phyloP scores from a whole-genome alignment of 768 basidiomycete species.

The Pisolithus sp. region DNA sequence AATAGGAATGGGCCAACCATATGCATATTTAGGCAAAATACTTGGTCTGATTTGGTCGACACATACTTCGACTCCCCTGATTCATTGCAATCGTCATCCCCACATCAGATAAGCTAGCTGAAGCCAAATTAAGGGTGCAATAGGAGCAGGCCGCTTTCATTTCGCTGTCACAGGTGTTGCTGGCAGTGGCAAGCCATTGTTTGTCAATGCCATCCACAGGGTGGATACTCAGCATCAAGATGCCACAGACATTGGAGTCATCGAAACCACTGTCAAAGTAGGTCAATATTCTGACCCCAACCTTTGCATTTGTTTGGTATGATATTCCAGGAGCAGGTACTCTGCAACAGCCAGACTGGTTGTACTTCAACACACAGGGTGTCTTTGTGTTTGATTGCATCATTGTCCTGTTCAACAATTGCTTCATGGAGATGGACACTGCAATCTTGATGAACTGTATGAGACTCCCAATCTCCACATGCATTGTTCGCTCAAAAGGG shows the following conservation, averaged over 20 bases:
- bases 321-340: constrained; percentile 27
- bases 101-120: constrained; percentile 6
- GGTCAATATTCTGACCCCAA: constrained; percentile 18
- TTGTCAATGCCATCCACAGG: constrained; percentile 25
- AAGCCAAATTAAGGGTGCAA: constrained; percentile 2
- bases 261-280: constrained; percentile 17
- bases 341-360: constrained; percentile 16
- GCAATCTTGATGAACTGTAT: constrained; percentile 10
- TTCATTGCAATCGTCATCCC: constrained; percentile 7
- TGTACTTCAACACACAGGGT: constrained; percentile 25
- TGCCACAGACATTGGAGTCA: constrained; percentile 17
- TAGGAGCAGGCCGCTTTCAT: constrained; percentile 17
- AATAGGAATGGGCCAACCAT: too few relatives aligned
- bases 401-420: constrained; percentile 12
- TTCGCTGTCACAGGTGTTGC: constrained; percentile 23
- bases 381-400: constrained; percentile 16
- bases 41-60: too few relatives aligned
- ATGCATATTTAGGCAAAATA: too few relatives aligned
- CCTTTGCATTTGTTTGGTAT: constrained; percentile 17
- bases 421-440: constrained; percentile 10
- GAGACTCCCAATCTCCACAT: constrained; percentile 9
- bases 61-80: too few relatives aligned
- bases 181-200: constrained; percentile 25
- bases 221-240: constrained; percentile 8
- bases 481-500: constrained; percentile 14